Conservation (phyloP, 768 basidiomycete species). For the Lactarius quietus region DNA sequence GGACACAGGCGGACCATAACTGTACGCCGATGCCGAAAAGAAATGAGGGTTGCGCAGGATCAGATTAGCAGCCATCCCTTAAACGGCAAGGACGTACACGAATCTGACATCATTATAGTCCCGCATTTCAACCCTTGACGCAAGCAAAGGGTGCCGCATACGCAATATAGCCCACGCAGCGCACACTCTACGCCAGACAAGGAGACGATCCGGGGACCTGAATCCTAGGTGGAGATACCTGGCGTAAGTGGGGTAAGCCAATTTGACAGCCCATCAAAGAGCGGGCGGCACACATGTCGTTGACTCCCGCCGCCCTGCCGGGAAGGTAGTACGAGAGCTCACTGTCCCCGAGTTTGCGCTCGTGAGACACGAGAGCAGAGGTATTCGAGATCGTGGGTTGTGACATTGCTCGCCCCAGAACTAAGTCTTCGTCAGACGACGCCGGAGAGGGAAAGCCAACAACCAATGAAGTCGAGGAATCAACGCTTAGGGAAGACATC, state of each 20-base stretch:
- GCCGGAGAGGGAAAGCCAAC: slow-evolving; percentile 14
- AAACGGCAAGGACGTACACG: slow-evolving; percentile 43
- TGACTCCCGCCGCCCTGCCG: slow-evolving; percentile 73
- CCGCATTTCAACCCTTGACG: slow-evolving; percentile 55
- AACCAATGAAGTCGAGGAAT: background rate
- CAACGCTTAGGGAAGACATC: background rate
- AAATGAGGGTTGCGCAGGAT: background rate
- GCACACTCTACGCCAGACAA: slow-evolving; percentile 47
- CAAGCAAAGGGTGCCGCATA: slow-evolving; percentile 68
- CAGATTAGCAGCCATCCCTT: background rate
- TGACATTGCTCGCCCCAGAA: background rate
- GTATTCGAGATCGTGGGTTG: background rate
- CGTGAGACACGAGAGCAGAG: slow-evolving; percentile 28
- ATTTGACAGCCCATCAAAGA: background rate
- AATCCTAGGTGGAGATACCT: slow-evolving; percentile 84
- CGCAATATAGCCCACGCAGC: slow-evolving; percentile 72
- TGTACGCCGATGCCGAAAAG: slow-evolving; percentile 29
- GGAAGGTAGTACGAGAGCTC: slow-evolving; percentile 81
- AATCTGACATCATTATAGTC: slow-evolving; percentile 64
- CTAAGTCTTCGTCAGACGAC: slow-evolving; percentile 11
- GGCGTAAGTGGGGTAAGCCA: slow-evolving; percentile 4
- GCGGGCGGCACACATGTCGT: slow-evolving; percentile 66
- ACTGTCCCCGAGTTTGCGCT: slow-evolving; percentile 66
- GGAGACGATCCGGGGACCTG: slow-evolving; percentile 41
- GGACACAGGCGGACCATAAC: slow-evolving; percentile 45